Evolutionary conservation across 495 filamentous ascomycete genomes (phyloP), one percentile per base, ranked within the genome.

Genomic region (Xylaria venustula): DNA sequence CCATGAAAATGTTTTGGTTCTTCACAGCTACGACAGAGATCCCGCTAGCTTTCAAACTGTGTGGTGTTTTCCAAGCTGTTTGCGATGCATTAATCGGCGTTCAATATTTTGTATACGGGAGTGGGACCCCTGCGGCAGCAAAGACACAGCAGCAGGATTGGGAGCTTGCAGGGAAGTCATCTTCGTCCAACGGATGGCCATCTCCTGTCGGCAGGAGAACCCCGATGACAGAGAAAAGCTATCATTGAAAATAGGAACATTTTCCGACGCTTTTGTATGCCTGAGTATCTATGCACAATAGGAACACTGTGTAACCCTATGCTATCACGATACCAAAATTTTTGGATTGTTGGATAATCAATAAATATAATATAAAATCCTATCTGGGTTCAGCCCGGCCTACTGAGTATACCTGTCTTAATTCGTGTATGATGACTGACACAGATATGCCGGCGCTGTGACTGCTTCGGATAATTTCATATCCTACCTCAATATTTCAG

Each of bases 1-100:
- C 85, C 34, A 95, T 97, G 89, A 98, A 98, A 81, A 90, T 96
- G 85, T 88, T 88, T 46, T 98, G 90, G 79, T 97, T 98, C 76
- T 92, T 91, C 71, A 85, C 81, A 34, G 87, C 89, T 12, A 78
- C 79, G 26, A 79, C 80, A 12, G 84, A 87, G 52, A 91, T 98
- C 46, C 91, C 93, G 0, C 85, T 84, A 82, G 86, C 91, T 1
- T 98, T 98, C 79, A 95, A 95, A 75, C 62, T 93, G 48, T 97
- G 94, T 67, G 94, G 90, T 60, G 83, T 95, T 36, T 94, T 98
- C 74, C 94, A 98, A 78, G 91, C 90, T 63, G 71, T 79, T 7
- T 95, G 95, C 71, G 94, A 98, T 76, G 68, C 80, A 26, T 89
- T 90, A 58, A 78, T 98, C 58, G 94, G 92, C 14, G 66, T 90